These are phyloP conservation scores for Deinandra increscens DNA, from an alignment of 129 eudicot species.

Conservation along the genomic window DNA sequence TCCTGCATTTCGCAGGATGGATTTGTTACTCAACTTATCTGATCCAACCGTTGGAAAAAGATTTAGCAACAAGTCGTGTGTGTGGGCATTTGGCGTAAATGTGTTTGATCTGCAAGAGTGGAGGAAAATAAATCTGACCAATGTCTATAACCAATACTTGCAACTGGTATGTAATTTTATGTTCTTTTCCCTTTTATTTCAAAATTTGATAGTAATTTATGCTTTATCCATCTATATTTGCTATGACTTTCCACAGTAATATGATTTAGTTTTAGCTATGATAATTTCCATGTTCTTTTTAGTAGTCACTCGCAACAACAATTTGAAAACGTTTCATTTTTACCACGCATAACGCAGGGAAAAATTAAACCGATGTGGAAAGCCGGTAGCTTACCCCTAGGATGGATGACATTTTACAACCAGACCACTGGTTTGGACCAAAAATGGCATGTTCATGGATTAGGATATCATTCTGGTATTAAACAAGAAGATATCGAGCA, in stretches of 20 bases:
- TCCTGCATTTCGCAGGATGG: conserved; percentile 64
- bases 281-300: background rate
- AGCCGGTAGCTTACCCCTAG: conserved; percentile 86
- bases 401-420: conserved; percentile 92
- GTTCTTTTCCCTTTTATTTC: background rate
- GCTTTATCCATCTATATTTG: background rate
- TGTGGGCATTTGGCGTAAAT: conserved; percentile 95
- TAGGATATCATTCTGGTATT: conserved; percentile 66
- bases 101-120: conserved; percentile 76
- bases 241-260: background rate
- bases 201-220: background rate
- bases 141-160: conserved; percentile 57
- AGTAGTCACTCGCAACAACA: conserved; percentile 3
- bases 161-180: conserved; percentile 46
- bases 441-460: conserved; percentile 84
- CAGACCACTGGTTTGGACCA: conserved; percentile 55
- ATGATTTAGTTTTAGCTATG: background rate
- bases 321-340: background rate
- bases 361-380: conserved; percentile 55
- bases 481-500: conserved; percentile 54
- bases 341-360: conserved; percentile 46
- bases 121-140: conserved; percentile 63
- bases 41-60: conserved; percentile 54
- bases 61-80: conserved; percentile 55
- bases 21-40: conserved; percentile 64